phyloP scores from a whole-genome alignment of 2,329 filamentous ascomycete species.

The Fusarium pseudonygamai region DNA sequence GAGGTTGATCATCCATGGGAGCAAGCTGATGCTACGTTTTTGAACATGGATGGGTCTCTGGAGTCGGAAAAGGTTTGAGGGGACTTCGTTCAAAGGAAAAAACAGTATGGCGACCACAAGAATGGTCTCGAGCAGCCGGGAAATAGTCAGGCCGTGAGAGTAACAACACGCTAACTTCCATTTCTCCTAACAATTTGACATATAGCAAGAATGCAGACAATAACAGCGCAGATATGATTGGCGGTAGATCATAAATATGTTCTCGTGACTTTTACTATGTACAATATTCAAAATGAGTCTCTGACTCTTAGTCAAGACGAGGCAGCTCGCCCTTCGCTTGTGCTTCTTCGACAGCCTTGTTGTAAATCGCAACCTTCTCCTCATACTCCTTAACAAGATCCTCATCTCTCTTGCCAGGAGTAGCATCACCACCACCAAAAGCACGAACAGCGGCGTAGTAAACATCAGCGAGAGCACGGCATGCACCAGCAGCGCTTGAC shows the following conservation, averaged over 20 bases:
- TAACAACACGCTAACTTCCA: accelerated
- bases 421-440: constrained; percentile 49
- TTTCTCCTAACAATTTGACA: neutral
- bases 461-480: constrained; percentile 51
- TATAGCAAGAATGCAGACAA: neutral
- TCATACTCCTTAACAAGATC: constrained; percentile 47
- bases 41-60: neutral
- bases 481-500: constrained; percentile 35
- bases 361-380: constrained; percentile 48
- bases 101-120: too few species aligned
- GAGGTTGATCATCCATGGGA: neutral
- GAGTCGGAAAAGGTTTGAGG: neutral
- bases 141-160: accelerated
- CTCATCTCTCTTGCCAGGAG: constrained; percentile 41
- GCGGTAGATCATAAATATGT: neutral
- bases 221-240: too few species aligned
- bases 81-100: accelerated
- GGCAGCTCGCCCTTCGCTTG: constrained; percentile 47
- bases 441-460: constrained; percentile 52
- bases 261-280: neutral
- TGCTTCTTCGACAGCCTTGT: constrained; percentile 49
- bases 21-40: neutral
- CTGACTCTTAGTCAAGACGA: neutral
- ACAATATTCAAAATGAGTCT: neutral
- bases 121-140: accelerated